phyloP scores from a whole-genome alignment of 805 yeast genomes.

The Schwanniomyces vanrijiae region DNA sequence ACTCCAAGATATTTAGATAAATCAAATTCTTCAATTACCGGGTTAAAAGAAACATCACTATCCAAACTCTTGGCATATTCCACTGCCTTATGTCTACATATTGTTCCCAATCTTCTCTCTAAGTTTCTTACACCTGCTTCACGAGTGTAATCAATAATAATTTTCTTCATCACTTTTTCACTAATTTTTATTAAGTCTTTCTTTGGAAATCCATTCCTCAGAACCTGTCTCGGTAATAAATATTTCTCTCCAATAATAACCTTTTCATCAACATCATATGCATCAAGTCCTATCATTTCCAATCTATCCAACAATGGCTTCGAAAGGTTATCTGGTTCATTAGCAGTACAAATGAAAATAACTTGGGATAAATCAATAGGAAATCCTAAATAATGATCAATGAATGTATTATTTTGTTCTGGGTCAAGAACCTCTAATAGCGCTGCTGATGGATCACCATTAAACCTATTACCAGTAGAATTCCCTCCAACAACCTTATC shows the following conservation, averaged over 20 bases:
- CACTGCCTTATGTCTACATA: constrained; percentile 82
- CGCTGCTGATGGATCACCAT: constrained; percentile 91
- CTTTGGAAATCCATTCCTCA: constrained; percentile 60
- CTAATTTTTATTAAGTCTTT: constrained; percentile 42
- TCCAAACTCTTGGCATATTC: constrained; percentile 47
- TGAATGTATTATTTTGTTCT: constrained; percentile 75
- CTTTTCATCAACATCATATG: constrained; percentile 80
- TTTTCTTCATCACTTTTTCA: constrained; percentile 55
- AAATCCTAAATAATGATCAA: constrained; percentile 82
- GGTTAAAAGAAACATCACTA: constrained; percentile 27
- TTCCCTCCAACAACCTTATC: constrained; percentile 70
- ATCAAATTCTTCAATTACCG: constrained; percentile 51
- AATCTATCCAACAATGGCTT: constrained; percentile 80
- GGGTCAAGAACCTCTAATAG: constrained; percentile 87
- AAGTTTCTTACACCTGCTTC: constrained; percentile 86
- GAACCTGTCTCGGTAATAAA: constrained; percentile 73
- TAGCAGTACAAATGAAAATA: constrained; percentile 83
- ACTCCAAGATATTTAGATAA: constrained; percentile 70
- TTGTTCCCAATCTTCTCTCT: constrained; percentile 70
- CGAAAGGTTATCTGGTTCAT: constrained; percentile 67
- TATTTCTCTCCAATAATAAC: constrained; percentile 66
- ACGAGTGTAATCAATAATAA: constrained; percentile 71
- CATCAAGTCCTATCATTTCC: constrained; percentile 76
- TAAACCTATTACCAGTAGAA: constrained; percentile 43
- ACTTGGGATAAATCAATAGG: constrained; percentile 83